Evolutionary conservation across 192 early-diverging fungal species (phyloP).

Genomic region (Podila epigama): DNA sequence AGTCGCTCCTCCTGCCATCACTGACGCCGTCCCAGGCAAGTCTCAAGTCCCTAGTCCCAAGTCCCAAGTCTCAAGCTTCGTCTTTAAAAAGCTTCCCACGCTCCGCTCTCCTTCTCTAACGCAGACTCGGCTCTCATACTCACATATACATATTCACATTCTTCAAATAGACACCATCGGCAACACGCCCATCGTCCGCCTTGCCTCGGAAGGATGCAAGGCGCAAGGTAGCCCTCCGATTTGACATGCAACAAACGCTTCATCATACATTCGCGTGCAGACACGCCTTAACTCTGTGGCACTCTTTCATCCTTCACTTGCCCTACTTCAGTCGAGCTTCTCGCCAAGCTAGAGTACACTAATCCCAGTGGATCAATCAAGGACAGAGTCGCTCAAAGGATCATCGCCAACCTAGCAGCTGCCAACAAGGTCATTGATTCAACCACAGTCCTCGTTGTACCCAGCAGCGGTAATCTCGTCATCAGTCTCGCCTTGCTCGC

Average conservation of each 20-base stretch:
- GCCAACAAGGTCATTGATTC: slow-evolving; percentile 39
- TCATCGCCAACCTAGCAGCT: slow-evolving; percentile 48
- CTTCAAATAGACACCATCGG: slow-evolving; percentile 54
- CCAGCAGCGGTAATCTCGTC: slow-evolving; percentile 75
- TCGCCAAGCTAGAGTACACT: slow-evolving; percentile 79
- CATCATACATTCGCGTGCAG: too few species aligned
- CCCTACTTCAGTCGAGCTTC: slow-evolving; percentile 55
- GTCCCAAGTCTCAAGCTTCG: too few species aligned
- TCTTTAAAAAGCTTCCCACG: too few species aligned
- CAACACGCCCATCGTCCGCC: slow-evolving; percentile 66
- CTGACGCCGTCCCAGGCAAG: slow-evolving; percentile 34
- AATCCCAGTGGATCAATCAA: slow-evolving; percentile 77
- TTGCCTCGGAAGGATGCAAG: slow-evolving; percentile 31
- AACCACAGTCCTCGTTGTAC: slow-evolving; percentile 63
- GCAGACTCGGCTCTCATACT: too few species aligned
- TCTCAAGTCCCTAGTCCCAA: neutral
- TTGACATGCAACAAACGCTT: too few species aligned
- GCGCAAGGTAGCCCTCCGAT: slow-evolving; percentile 22
- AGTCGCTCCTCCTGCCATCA: slow-evolving; percentile 35
- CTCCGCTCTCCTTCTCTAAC: too few species aligned
- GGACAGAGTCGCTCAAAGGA: slow-evolving; percentile 72
- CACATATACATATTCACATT: neutral
- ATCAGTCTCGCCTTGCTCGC: slow-evolving; percentile 70
- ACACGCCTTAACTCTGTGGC: too few species aligned
- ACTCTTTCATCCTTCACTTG: neutral